Evolutionary conservation across 345 rosid species (phyloP).

Genomic region (Arabidopsis suecica): DNA sequence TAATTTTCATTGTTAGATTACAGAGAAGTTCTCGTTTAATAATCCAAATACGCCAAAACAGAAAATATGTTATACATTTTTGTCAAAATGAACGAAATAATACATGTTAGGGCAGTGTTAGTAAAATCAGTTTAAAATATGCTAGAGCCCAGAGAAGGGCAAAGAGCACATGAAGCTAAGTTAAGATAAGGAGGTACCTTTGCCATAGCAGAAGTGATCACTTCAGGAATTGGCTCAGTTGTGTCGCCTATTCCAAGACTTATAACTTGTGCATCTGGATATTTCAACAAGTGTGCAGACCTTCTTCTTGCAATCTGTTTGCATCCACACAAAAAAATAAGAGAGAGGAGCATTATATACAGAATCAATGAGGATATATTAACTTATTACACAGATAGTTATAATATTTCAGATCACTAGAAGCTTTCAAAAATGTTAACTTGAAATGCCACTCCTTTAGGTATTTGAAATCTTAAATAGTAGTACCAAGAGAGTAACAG

Average conservation of each 20-base stretch:
- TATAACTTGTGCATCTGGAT: constrained; percentile 86
- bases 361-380: background rate
- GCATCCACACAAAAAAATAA: constrained; percentile 19
- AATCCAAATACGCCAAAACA: background rate
- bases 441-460: background rate
- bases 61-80: background rate
- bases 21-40: background rate
- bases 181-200: constrained; percentile 50
- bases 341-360: constrained; percentile 9
- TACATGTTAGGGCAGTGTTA: background rate
- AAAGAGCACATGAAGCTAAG: background rate
- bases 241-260: constrained; percentile 99
- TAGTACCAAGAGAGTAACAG: background rate
- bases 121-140: background rate
- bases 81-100: constrained; percentile 10
- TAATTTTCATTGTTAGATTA: background rate
- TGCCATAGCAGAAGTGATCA: constrained; percentile 82
- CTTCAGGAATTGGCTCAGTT: constrained; percentile 96
- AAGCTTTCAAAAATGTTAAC: background rate
- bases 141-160: background rate
- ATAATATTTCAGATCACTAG: constrained; percentile 15
- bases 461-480: background rate
- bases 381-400: background rate
- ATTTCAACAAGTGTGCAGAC: constrained; percentile 78
- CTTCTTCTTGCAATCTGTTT: constrained; percentile 84